Evolutionary conservation across 257 asterid species (phyloP), one percentile per base, ranked within the genome.

Genomic region (Capsicum rhomboideum): DNA sequence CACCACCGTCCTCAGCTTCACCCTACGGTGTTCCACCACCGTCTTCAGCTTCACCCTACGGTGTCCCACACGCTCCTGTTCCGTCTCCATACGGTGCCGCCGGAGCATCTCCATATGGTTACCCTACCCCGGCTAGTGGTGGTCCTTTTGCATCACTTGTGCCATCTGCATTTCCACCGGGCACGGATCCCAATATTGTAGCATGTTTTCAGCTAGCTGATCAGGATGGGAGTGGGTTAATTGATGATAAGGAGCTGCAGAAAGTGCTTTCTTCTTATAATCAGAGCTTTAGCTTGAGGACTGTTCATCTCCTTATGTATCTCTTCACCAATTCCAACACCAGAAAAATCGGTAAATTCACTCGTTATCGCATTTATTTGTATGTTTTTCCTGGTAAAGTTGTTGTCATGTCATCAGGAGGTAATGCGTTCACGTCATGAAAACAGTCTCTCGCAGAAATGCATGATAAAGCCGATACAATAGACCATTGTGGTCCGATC

Each of bases 281-380:
- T 84, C 97, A 92, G 93, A 90, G 93, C 90, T 96, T 96, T 44
- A 89, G 97, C 16, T 67, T 96, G 89, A 89, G 99, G 89, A 96
- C 98, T 55, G 98, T 96, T 77, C 98, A 96, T 87, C 94, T 96
- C 37, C 98, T 94, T 13, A 94, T 94, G 98, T 93, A 93, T 85
- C 88, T 56, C 28, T 94, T 94, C 92, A 96, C 99, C 90, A 96
- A 93, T 90, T 86, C 89, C 56, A 96, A 93, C 80, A 74, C 83
- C 61, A 89, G 97, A 1, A 96, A 91, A 90, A 96, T 96, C 59
- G 99, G 98, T 96, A 92, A 11, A 50, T 1, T 9, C 40, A 40
- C 8, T 40, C 44, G 44, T 40, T 40, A 40, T 40, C 44, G 44
- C 5, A 6, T 40, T 40, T 40, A 4, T 40, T 40, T 40, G 44